phyloP scores from a whole-genome alignment of 805 yeast genomes.

The Yueomyces sinensis region DNA sequence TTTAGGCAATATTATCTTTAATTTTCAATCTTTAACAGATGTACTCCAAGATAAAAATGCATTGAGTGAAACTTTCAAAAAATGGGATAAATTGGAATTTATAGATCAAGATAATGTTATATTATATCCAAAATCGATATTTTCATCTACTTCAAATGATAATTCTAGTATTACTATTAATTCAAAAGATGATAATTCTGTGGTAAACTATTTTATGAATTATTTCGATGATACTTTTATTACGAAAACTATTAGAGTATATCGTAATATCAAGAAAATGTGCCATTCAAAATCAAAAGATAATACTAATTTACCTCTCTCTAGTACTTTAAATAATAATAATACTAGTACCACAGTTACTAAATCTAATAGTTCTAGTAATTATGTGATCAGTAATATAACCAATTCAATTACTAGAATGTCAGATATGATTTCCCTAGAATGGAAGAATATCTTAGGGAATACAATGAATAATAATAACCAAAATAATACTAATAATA shows the following conservation, averaged over 20 bases:
- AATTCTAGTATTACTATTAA: too few relatives aligned
- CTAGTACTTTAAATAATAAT: not conserved
- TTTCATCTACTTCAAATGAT: too few relatives aligned
- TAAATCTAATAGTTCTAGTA: too few relatives aligned
- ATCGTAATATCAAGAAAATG: too few relatives aligned
- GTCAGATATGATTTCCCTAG: constrained; percentile 1
- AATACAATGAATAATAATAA: not conserved
- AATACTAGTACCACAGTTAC: not conserved
- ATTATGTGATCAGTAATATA: not conserved
- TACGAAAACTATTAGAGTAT: not conserved
- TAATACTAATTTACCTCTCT: not conserved
- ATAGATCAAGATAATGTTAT: not conserved
- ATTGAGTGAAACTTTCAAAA: not conserved
- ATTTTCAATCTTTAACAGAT: too few relatives aligned
- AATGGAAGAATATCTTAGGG: not conserved
- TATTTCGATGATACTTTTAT: not conserved
- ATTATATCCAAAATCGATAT: too few relatives aligned
- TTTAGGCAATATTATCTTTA: too few relatives aligned
- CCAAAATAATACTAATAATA: not conserved
- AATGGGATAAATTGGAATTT: not conserved
- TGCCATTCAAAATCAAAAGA: too few relatives aligned
- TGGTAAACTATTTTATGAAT: not conserved
- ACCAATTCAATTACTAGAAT: not conserved
- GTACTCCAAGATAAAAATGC: not conserved
- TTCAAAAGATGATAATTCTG: not conserved